Conservation (phyloP, 495 filamentous ascomycete genomes). For the Penicillium manginii region DNA sequence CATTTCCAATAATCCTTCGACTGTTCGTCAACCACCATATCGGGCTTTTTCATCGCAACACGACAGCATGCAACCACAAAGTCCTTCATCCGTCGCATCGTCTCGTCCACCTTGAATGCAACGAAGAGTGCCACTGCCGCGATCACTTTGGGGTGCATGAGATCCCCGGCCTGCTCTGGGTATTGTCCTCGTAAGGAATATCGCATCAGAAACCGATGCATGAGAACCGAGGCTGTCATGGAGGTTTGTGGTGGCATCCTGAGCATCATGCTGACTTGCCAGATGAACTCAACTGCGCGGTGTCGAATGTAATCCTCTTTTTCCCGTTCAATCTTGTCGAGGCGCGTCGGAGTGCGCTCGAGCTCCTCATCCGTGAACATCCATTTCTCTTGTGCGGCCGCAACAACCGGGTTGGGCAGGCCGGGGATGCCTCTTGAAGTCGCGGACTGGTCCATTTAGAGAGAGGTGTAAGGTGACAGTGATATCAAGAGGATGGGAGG, state of each 20-base stretch:
- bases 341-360: constrained; percentile 75
- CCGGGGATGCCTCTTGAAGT: constrained; percentile 51
- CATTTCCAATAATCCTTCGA: constrained; percentile 97
- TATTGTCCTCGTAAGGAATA: constrained; percentile 60
- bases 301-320: constrained; percentile 77
- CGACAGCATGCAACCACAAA: constrained; percentile 89
- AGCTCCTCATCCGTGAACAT: constrained; percentile 86
- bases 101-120: constrained; percentile 96
- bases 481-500: neutral
- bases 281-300: constrained; percentile 95
- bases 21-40: constrained; percentile 88
- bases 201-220: constrained; percentile 95
- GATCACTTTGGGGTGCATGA: constrained; percentile 84
- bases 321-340: constrained; percentile 75
- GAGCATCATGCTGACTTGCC: constrained; percentile 89
- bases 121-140: constrained; percentile 90
- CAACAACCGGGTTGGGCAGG: constrained; percentile 52
- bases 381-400: constrained; percentile 74
- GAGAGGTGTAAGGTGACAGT: neutral
- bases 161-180: constrained; percentile 43
- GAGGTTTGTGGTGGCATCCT: constrained; percentile 91
- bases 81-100: constrained; percentile 90
- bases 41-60: constrained; percentile 90
- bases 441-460: constrained; percentile 36
- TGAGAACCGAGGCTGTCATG: constrained; percentile 87